phyloP scores from a whole-genome alignment of 23 red algal species.

The Gracilariopsis chorda region DNA sequence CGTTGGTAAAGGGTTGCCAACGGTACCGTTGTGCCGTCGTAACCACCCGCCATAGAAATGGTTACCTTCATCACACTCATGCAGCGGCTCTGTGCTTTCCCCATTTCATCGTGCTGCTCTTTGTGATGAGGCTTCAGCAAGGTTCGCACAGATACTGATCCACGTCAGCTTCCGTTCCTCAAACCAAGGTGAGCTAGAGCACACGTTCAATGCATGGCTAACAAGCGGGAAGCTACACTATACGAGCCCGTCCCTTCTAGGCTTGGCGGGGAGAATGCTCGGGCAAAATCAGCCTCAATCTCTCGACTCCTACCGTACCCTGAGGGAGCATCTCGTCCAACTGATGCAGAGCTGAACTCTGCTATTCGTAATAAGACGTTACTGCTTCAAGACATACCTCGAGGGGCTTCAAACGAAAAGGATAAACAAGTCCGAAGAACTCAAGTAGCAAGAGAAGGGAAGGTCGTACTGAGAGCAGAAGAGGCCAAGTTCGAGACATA shows the following conservation, averaged over 20 bases:
- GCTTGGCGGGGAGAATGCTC: constrained; percentile 13
- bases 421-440: not conserved
- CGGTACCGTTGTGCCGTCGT: too few species aligned
- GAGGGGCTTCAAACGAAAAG: not conserved
- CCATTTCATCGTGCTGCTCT: too few species aligned
- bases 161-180: too few species aligned
- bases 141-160: too few species aligned
- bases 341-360: constrained; percentile 29
- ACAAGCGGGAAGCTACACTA: not conserved
- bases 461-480: not conserved
- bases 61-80: too few species aligned
- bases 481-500: constrained; percentile 35
- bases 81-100: too few species aligned
- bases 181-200: too few species aligned
- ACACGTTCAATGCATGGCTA: too few species aligned
- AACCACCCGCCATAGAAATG: too few species aligned
- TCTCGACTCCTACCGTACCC: constrained; percentile 7
- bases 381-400: constrained; percentile 5
- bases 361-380: constrained; percentile 39
- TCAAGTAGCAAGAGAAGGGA: not conserved
- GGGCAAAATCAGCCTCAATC: not conserved
- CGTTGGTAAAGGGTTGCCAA: too few species aligned
- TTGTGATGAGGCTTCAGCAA: too few species aligned
- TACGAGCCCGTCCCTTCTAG: constrained; percentile 22
- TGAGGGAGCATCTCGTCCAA: not conserved